phyloP scores from a whole-genome alignment of 441 rosid species.

The Corymbia citriodora region DNA sequence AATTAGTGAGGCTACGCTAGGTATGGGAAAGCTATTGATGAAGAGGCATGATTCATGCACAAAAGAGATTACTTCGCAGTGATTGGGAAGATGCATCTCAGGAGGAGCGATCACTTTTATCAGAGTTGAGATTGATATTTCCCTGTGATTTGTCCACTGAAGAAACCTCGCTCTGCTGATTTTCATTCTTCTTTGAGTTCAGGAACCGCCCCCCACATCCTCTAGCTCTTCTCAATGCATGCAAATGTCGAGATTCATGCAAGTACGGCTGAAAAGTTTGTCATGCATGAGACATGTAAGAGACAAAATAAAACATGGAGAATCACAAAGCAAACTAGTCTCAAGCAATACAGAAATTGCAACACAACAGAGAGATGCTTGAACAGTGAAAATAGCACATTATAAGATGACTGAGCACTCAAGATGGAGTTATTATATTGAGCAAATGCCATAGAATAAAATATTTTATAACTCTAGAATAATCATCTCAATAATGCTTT shows the following conservation, averaged over 20 bases:
- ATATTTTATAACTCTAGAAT: neutral
- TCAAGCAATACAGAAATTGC: neutral
- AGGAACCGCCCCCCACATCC: slow-evolving; percentile 96
- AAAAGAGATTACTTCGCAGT: neutral
- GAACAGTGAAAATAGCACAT: neutral
- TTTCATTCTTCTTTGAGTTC: slow-evolving; percentile 67
- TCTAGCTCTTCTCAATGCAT: slow-evolving; percentile 88
- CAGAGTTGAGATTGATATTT: slow-evolving; percentile 50
- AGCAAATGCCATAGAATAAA: neutral
- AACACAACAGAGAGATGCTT: neutral
- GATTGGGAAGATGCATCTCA: slow-evolving; percentile 39
- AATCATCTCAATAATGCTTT: neutral
- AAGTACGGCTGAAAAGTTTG: slow-evolving; percentile 68
- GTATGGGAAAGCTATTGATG: neutral
- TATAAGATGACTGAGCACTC: neutral
- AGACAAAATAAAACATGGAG: neutral
- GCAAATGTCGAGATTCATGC: slow-evolving; percentile 95
- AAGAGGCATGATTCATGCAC: neutral
- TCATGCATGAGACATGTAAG: slow-evolving; percentile 1
- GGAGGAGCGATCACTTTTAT: slow-evolving; percentile 37
- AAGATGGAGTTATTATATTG: neutral
- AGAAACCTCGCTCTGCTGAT: slow-evolving; percentile 36
- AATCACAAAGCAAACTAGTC: neutral
- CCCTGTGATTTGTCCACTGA: slow-evolving; percentile 55
- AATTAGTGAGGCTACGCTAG: neutral